Percentiles rank a stretch among this genome's conserved stretches.
Evolutionary conservation across 2,329 filamentous ascomycete species (phyloP).

Genomic region (Venturia effusa): DNA sequence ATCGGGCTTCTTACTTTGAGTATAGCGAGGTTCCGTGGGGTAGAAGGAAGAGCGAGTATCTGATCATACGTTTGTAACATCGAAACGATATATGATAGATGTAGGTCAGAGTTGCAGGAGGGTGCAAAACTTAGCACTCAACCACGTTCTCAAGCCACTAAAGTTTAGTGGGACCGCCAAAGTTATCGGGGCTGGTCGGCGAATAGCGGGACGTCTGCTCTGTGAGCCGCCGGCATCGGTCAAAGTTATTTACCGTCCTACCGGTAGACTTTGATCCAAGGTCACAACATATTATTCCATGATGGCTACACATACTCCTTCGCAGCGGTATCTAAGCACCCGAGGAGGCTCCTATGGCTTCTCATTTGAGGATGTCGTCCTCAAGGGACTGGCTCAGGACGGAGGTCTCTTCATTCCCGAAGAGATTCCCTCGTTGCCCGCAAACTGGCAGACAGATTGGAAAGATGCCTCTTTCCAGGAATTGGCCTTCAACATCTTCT

Average conservation of each 20-base stretch:
- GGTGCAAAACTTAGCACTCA: too few relatives aligned
- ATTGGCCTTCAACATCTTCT: constrained; percentile 74
- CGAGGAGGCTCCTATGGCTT: constrained; percentile 55
- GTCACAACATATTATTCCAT: neutral
- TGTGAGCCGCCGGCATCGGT: neutral
- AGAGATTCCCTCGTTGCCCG: constrained; percentile 56
- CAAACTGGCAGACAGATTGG: constrained; percentile 60
- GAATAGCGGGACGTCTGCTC: neutral
- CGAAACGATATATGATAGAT: neutral
- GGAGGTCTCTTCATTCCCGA: constrained; percentile 86
- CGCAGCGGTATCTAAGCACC: constrained; percentile 52
- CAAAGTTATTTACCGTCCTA: neutral
- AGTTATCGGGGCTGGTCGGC: neutral
- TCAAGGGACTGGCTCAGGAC: constrained; percentile 79
- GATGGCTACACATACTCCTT: constrained; percentile 39
- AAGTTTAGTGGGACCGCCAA: neutral
- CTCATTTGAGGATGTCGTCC: constrained; percentile 81
- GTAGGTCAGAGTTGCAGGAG: neutral
- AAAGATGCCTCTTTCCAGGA: constrained; percentile 68
- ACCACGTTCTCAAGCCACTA: neutral
- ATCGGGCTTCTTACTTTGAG: neutral
- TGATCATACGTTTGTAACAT: neutral
- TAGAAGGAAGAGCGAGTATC: neutral
- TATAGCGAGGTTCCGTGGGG: too few relatives aligned
- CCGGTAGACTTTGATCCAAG: neutral